phyloP scores from a whole-genome alignment of 371 early-diverging fungal genomes.

The Saksenaea oblongispora region DNA sequence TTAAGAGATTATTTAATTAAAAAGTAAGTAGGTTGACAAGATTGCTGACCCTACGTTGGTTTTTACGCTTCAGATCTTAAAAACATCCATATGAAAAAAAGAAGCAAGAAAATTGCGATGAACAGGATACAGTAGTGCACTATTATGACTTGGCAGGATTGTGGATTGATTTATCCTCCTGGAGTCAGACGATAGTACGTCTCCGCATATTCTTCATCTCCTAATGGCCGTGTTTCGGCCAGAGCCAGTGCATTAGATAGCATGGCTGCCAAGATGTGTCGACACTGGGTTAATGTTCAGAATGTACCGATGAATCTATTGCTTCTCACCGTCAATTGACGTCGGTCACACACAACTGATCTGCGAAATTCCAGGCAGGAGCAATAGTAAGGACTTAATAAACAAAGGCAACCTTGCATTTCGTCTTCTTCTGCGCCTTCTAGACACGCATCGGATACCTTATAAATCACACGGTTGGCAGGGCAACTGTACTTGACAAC shows the following conservation, averaged over 20 bases:
- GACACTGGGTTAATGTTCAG: background rate
- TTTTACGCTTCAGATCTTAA: too few relatives aligned
- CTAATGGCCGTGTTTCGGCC: background rate
- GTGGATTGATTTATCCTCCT: too few relatives aligned
- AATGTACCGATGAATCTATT: background rate
- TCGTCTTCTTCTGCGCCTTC: background rate
- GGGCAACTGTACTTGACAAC: background rate
- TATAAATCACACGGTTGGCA: background rate
- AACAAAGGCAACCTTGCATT: background rate
- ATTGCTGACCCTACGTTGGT: too few relatives aligned
- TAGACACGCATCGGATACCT: background rate
- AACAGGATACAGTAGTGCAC: too few relatives aligned
- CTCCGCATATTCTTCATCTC: background rate
- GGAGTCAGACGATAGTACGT: background rate
- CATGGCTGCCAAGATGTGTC: background rate
- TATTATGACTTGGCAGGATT: too few relatives aligned
- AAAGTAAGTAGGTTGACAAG: too few relatives aligned
- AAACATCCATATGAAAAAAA: too few relatives aligned
- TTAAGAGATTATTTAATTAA: too few relatives aligned
- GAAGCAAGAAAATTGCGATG: too few relatives aligned
- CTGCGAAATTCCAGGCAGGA: background rate
- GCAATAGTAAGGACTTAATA: background rate
- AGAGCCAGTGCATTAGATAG: background rate
- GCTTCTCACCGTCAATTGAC: background rate
- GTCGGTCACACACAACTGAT: background rate